These are phyloP conservation scores for Nyctanthes arbortristis DNA, from an alignment of 257 asterid genomes.

Conservation along the genomic window DNA sequence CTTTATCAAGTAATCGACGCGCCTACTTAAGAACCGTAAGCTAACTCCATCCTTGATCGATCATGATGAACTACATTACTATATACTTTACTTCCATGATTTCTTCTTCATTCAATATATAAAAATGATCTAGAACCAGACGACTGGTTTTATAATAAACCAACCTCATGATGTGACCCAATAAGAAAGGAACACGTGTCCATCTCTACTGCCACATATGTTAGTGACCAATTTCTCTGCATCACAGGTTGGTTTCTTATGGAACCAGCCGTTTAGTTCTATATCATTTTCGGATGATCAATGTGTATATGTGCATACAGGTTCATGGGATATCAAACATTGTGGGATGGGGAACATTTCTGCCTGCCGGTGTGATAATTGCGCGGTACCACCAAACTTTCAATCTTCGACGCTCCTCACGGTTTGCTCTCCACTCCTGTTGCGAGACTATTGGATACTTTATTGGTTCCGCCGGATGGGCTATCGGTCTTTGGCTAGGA, in stretches of 20 bases:
- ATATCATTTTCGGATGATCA: neutral
- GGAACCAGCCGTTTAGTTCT: too few relatives aligned
- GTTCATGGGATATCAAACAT: constrained; percentile 59
- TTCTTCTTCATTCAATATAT: neutral
- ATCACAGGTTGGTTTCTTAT: too few relatives aligned
- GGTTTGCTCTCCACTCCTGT: constrained; percentile 35
- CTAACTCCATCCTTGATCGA: neutral
- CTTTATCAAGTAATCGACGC: constrained; percentile 18
- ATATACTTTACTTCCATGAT: neutral
- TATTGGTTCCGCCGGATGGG: constrained; percentile 49
- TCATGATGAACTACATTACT: too few relatives aligned
- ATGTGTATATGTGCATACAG: too few relatives aligned
- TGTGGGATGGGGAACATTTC: constrained; percentile 59
- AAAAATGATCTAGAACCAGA: neutral
- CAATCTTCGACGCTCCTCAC: constrained; percentile 3
- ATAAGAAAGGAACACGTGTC: too few relatives aligned
- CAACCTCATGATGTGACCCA: too few relatives aligned
- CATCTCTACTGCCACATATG: too few relatives aligned
- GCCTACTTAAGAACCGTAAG: constrained; percentile 42
- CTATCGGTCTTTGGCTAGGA: constrained; percentile 55
- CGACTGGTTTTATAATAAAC: too few relatives aligned
- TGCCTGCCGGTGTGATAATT: constrained; percentile 56
- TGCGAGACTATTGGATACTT: constrained; percentile 50
- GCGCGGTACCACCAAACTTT: constrained; percentile 41
- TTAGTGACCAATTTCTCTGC: too few relatives aligned